Evolutionary conservation across 2,329 filamentous ascomycete genomes (phyloP).

Genomic region (Nannizzia gypsea): DNA sequence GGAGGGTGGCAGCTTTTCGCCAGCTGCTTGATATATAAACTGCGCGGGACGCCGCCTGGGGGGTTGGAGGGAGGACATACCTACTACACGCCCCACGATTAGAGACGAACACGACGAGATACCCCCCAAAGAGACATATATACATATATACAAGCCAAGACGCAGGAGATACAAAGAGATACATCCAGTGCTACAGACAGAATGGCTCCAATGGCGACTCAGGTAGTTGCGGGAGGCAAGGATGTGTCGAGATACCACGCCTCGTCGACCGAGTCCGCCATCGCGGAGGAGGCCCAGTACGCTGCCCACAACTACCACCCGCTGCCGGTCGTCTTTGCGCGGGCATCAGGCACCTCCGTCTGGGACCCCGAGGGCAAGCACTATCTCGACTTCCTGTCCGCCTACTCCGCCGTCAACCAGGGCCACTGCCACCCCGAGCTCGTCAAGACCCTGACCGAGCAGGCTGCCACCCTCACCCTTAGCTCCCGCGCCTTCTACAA

Average conservation of each 20-base stretch:
- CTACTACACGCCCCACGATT: no score
- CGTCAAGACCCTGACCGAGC: conserved; percentile 76
- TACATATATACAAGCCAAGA: not conserved
- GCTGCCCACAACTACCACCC: conserved; percentile 99
- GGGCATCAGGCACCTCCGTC: conserved; percentile 72
- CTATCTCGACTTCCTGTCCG: conserved; percentile 95
- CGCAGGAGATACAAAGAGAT: no score
- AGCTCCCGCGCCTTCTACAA: conserved; percentile 96
- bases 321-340: conserved; percentile 82
- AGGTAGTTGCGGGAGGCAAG: conserved; percentile 13
- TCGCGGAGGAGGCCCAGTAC: conserved; percentile 66
- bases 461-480: conserved; percentile 78
- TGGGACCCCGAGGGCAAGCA: conserved; percentile 95
- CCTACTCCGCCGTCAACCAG: conserved; percentile 96
- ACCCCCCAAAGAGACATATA: not conserved
- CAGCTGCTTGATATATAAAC: not conserved
- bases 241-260: conserved; percentile 49
- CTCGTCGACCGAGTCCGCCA: conserved; percentile 65
- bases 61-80: not conserved
- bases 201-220: not conserved
- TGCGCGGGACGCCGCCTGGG: no score
- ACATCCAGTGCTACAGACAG: no score
- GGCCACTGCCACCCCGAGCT: conserved; percentile 96
- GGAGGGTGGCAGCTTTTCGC: not conserved
- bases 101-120: not conserved